Evolutionary conservation across 192 early-diverging fungal genomes (phyloP).

Genomic region (Phlyctochytrium bullatum): DNA sequence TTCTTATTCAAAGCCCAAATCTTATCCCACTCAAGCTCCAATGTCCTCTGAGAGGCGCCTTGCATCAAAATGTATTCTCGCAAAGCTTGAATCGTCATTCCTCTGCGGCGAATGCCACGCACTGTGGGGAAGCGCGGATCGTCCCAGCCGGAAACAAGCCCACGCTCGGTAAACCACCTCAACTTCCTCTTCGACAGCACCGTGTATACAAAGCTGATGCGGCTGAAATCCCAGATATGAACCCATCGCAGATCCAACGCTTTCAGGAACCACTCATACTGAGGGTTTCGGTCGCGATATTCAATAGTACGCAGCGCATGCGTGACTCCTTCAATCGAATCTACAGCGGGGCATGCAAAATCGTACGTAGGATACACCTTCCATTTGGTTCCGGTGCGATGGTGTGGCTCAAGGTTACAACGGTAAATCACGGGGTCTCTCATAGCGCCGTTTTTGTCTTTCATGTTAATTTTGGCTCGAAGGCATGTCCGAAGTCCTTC

Average conservation of each 20-base stretch:
- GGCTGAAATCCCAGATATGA: conserved; percentile 90
- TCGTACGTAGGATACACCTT: conserved; percentile 99
- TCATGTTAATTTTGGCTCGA: conserved; percentile 92
- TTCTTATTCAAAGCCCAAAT: conserved; percentile 97
- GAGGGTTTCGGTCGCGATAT: conserved; percentile 96
- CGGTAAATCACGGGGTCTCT: conserved; percentile 97
- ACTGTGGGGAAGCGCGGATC: conserved; percentile 61
- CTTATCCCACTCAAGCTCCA: conserved; percentile 98
- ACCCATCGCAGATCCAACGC: conserved; percentile 82
- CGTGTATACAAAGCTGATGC: conserved; percentile 97
- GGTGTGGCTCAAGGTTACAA: conserved; percentile 86
- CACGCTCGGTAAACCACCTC: conserved; percentile 90
- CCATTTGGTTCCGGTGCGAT: conserved; percentile 86
- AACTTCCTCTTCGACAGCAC: conserved; percentile 98
- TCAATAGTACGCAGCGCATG: conserved; percentile 97
- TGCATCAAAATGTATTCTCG: conserved; percentile 96
- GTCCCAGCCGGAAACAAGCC: conserved; percentile 68
- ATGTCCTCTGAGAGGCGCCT: conserved; percentile 92
- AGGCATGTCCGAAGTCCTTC: conserved; percentile 79
- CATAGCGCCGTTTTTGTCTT: conserved; percentile 85
- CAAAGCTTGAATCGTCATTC: conserved; percentile 97
- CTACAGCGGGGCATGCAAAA: conserved; percentile 96
- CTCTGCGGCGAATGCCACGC: conserved; percentile 85
- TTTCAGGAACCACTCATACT: conserved; percentile 95
- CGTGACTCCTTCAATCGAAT: conserved; percentile 94